Conservation (phyloP, 257 asterid species). For the Osmanthus fragrans region DNA sequence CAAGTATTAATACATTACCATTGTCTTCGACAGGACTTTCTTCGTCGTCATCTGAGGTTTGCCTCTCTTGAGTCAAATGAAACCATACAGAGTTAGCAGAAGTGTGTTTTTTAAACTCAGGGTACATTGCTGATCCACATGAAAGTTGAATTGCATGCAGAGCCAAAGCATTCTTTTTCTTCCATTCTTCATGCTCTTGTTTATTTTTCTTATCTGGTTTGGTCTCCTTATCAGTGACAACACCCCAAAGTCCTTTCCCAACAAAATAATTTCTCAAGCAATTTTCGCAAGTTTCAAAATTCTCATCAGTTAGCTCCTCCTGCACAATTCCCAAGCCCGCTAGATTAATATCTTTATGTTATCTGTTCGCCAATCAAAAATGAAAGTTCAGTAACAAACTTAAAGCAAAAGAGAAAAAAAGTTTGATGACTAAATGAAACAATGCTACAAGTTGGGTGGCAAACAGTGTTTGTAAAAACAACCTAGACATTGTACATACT, state of each 20-base stretch:
- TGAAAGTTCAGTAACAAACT: neutral
- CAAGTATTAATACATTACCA: conserved; percentile 12
- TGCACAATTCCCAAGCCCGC: conserved; percentile 36
- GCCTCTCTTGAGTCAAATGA: conserved; percentile 34
- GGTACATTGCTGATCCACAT: conserved; percentile 33
- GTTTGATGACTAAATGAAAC: neutral
- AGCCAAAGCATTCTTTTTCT: conserved; percentile 41
- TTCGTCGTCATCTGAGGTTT: conserved; percentile 12
- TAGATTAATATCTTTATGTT: neutral
- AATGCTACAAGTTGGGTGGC: too few species aligned
- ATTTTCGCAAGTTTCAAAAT: conserved; percentile 42
- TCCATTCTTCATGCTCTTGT: conserved; percentile 40
- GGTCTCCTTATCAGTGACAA: conserved; percentile 31
- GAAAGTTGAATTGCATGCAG: conserved; percentile 47
- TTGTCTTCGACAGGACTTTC: conserved; percentile 4
- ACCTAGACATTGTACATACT: too few species aligned
- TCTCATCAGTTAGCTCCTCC: conserved; percentile 38
- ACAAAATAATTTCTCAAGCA: conserved; percentile 43
- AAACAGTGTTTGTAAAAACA: too few species aligned
- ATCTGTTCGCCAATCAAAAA: neutral
- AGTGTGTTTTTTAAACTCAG: conserved; percentile 32
- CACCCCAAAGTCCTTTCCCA: conserved; percentile 49
- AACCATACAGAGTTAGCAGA: conserved; percentile 37
- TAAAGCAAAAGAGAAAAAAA: neutral
- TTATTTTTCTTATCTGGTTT: conserved; percentile 21